Conservation (phyloP, 345 rosid species). For the Ceriops decandra region DNA sequence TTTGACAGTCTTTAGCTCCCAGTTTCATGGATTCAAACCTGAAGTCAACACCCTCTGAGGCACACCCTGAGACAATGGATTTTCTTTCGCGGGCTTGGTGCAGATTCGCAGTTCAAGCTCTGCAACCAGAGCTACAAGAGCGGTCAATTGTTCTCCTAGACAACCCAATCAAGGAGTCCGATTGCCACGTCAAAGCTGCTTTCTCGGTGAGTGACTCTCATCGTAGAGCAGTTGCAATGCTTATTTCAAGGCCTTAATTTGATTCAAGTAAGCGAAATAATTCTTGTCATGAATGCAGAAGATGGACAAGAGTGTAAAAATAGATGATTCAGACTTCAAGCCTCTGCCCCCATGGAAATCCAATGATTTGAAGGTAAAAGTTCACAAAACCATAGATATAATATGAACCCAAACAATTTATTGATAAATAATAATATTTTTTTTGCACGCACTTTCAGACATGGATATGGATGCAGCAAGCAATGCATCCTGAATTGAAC, state of each 20-base stretch:
- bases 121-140: slow-evolving; percentile 49
- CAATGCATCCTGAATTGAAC: slow-evolving; percentile 90
- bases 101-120: slow-evolving; percentile 77
- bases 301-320: slow-evolving; percentile 50
- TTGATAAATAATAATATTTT: not conserved
- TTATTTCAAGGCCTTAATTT: not conserved
- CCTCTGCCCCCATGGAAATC: slow-evolving; percentile 83
- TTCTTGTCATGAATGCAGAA: slow-evolving; percentile 24
- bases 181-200: slow-evolving; percentile 35
- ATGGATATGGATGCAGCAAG: slow-evolving; percentile 99
- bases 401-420: not conserved
- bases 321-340: slow-evolving; percentile 63
- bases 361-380: slow-evolving; percentile 71
- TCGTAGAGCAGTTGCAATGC: not conserved
- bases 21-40: slow-evolving; percentile 32
- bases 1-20: not conserved
- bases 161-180: slow-evolving; percentile 41
- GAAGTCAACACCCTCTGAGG: slow-evolving; percentile 62
- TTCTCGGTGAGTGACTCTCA: slow-evolving; percentile 43
- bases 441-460: slow-evolving; percentile 43
- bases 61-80: slow-evolving; percentile 89
- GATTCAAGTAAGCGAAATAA: not conserved
- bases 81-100: slow-evolving; percentile 89
- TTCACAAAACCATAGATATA: not conserved
- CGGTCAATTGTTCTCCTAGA: slow-evolving; percentile 48